These are phyloP conservation scores for Cylindrotheca closterium DNA, from an alignment of 108 stramenopile species.

Conservation along the genomic window DNA sequence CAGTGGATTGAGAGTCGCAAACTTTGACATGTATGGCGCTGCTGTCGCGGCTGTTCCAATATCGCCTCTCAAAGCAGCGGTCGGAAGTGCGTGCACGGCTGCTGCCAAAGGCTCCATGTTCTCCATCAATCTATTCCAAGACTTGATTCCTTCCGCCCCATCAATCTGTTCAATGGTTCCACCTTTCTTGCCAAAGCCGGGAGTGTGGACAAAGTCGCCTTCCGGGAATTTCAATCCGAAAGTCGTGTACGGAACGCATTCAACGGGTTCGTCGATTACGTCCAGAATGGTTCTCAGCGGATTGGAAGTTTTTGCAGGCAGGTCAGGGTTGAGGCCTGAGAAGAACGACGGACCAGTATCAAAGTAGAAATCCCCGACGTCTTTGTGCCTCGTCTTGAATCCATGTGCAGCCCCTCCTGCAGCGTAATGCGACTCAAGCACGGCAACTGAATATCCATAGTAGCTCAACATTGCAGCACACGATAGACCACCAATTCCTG, in stretches of 20 bases:
- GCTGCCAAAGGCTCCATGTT: conserved; percentile 60
- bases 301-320: conserved; percentile 55
- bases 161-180: conserved; percentile 42
- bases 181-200: conserved; percentile 39
- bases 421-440: conserved; percentile 81
- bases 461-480: conserved; percentile 69
- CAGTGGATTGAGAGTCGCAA: conserved; percentile 65
- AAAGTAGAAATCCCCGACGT: conserved; percentile 63
- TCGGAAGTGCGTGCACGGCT: conserved; percentile 75
- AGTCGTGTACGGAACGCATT: conserved; percentile 55
- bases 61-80: conserved; percentile 63
- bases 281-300: conserved; percentile 67
- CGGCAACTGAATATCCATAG: conserved; percentile 77
- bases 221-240: conserved; percentile 74
- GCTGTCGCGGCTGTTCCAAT: conserved; percentile 53
- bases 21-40: conserved; percentile 62
- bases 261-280: conserved; percentile 56
- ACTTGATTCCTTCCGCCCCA: conserved; percentile 27
- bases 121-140: conserved; percentile 57
- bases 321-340: conserved; percentile 67
- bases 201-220: conserved; percentile 62
- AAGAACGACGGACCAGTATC: conserved; percentile 92
- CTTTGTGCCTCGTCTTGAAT: conserved; percentile 35
- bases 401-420: conserved; percentile 87
- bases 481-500: conserved; percentile 87